These are phyloP conservation scores for Lolium rigidum DNA, from an alignment of 176 grass and related monocot species.

Conservation along the genomic window DNA sequence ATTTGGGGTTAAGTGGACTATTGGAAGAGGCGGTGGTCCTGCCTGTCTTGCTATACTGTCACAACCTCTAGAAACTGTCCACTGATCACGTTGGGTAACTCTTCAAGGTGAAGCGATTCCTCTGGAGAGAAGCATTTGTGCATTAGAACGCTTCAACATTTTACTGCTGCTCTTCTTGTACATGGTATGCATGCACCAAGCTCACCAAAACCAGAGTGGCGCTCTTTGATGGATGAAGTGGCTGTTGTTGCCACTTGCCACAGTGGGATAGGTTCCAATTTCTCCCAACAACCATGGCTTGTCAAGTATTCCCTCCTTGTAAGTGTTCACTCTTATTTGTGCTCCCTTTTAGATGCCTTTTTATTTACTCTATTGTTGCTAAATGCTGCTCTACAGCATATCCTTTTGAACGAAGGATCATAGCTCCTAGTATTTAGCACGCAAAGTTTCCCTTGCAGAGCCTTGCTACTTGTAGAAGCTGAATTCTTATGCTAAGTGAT, in stretches of 20 bases:
- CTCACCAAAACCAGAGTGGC: conserved; percentile 88
- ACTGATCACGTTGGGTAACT: conserved; percentile 93
- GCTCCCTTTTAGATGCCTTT: neutral
- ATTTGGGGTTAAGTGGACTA: conserved; percentile 81
- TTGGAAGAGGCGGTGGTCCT: conserved; percentile 94
- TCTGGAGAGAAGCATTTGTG: conserved; percentile 98
- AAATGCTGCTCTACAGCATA: neutral
- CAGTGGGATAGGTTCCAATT: conserved; percentile 82
- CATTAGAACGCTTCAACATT: conserved; percentile 92
- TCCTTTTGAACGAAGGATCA: neutral
- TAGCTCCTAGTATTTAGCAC: conserved; percentile 11
- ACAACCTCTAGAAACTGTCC: conserved; percentile 90
- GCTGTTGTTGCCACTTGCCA: conserved; percentile 81
- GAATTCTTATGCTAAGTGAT: neutral
- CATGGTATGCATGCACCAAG: conserved; percentile 93
- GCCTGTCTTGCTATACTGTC: conserved; percentile 95
- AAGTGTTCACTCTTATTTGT: conserved; percentile 44
- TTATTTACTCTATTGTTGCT: neutral
- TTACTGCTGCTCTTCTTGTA: conserved; percentile 92
- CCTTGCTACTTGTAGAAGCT: neutral
- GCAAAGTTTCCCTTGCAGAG: neutral
- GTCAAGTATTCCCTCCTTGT: conserved; percentile 95
- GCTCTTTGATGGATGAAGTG: conserved; percentile 90
- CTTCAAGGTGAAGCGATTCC: conserved; percentile 95
- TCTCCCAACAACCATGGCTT: conserved; percentile 87